Evolutionary conservation across 2,329 filamentous ascomycete species (phyloP), one percentile per base, ranked within the genome.

Genomic region (Coniochaeta ligniaria): DNA sequence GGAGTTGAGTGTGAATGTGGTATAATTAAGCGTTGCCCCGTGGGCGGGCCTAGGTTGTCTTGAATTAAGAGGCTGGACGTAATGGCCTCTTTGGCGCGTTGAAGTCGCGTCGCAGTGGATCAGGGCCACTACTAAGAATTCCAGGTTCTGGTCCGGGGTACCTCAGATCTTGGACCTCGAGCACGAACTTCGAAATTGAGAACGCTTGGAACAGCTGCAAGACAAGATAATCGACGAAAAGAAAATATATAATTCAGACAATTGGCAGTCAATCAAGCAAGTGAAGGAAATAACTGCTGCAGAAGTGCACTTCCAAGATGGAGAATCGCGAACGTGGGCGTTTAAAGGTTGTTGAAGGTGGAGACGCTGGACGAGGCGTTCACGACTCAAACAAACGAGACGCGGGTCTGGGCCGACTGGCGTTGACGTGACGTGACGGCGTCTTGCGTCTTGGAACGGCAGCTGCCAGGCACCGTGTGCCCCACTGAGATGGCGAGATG

Each of bases 11-110:
- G 24, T 52, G 47, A 52, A 52, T 52, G 47, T 52, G 47, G 47
- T 52, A 52, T 52, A 52, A 52, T 52, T 52, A 52, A 52, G 47
- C 47, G 47, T 52, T 52, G 47, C 47, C 47, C 47, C 28, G 47
- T 28, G 47, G 47, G 47, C 47, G 47, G 47, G 26, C 47, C 47
- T n/a, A n/a, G n/a, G n/a, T 17, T 52, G 47, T 31, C 24, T 31
- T 31, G 22, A 31, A 52, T 28, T 52, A 28, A 52, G 47, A 52
- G 47, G 47, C 26, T 52, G 47, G 47, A 52, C 12, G 47, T 31
- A 31, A 52, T 17, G 47, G 22, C 22, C 26, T n/a, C n/a, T 2
- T 8, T 52, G 22, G 22, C 47, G 47, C 47, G 47, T 52, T 28
- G 47, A 28, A 28, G 47, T 28, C 47, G 47, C 47, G 47, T 52